These are phyloP conservation scores for Fragilaria radians DNA, from an alignment of 108 stramenopile genomes.

Conservation along the genomic window DNA sequence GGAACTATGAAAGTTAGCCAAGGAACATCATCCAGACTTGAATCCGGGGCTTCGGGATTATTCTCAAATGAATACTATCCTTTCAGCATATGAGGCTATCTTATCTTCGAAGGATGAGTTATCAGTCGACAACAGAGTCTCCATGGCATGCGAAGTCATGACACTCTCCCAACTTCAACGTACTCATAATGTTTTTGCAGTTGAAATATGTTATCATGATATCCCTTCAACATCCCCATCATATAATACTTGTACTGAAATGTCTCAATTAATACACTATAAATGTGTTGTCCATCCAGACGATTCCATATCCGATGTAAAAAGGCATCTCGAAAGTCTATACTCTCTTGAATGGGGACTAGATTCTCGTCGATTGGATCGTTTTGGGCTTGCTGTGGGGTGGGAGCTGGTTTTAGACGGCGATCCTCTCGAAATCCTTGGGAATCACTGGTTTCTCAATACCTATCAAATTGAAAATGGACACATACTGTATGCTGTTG, in stretches of 20 bases:
- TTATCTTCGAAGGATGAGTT: not conserved
- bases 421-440: not conserved
- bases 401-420: not conserved
- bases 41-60: not conserved
- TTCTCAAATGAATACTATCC: not conserved
- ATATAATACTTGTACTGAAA: not conserved
- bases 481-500: not conserved
- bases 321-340: not conserved
- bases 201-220: not conserved
- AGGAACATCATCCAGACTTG: not conserved
- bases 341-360: not conserved
- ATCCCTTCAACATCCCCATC: not conserved
- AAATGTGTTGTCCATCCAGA: not conserved
- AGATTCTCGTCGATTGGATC: not conserved
- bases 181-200: not conserved
- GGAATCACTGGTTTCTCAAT: not conserved
- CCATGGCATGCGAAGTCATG: not conserved
- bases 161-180: not conserved
- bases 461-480: not conserved
- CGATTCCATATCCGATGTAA: not conserved
- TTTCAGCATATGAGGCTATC: not conserved
- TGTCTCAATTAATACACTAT: not conserved
- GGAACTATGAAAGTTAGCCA: not conserved
- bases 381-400: not conserved
- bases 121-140: not conserved